phyloP scores from a whole-genome alignment of 2,329 filamentous ascomycete species.

The Exophiala oligosperma region DNA sequence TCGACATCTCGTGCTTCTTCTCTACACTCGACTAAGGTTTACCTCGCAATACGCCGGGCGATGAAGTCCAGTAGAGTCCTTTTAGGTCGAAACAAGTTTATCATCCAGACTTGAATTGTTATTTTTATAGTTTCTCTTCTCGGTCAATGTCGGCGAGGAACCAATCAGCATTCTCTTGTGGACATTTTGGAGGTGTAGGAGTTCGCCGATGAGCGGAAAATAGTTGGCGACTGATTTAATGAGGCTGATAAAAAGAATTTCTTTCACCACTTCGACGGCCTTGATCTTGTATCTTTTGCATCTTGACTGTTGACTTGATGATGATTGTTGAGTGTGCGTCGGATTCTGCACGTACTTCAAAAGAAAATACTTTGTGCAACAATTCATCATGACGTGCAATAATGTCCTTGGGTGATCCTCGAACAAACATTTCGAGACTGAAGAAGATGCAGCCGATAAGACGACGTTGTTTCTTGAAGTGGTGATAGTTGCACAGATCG shows the following conservation, averaged over 20 bases:
- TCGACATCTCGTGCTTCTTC: constrained; percentile 1
- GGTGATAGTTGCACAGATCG: too few species aligned
- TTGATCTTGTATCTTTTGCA: neutral
- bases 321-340: too few species aligned
- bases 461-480: too few species aligned
- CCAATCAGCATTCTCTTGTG: neutral
- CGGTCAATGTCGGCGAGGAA: neutral
- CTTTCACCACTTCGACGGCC: too few species aligned
- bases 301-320: too few species aligned
- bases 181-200: neutral
- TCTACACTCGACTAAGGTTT: too few species aligned
- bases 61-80: neutral
- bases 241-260: neutral
- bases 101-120: neutral
- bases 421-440: too few species aligned
- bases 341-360: too few species aligned
- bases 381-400: too few species aligned
- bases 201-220: neutral
- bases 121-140: neutral
- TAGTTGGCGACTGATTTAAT: neutral
- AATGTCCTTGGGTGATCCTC: too few species aligned
- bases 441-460: too few species aligned
- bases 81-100: neutral
- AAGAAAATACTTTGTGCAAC: too few species aligned
- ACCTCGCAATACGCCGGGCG: neutral